Evolutionary conservation across 441 rosid genomes (phyloP).

Genomic region (Jatropha multifida): DNA sequence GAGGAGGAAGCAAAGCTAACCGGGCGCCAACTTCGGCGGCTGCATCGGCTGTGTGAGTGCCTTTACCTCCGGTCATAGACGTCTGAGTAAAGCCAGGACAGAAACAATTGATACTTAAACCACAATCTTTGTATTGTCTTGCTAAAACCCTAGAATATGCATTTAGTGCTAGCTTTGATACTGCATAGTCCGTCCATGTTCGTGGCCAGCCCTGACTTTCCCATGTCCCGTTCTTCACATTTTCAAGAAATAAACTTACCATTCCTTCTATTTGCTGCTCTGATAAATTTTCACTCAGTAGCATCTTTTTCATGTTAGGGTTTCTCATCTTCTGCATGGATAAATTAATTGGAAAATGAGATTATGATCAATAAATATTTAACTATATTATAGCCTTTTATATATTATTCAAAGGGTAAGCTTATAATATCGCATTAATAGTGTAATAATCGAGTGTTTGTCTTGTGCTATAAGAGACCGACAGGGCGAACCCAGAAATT

Average conservation of each 20-base stretch:
- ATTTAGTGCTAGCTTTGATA: constrained; percentile 82
- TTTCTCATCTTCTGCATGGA: constrained; percentile 64
- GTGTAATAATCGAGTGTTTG: too few species aligned
- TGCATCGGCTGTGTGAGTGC: constrained; percentile 62
- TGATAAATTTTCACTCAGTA: constrained; percentile 41
- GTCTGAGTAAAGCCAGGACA: constrained; percentile 92
- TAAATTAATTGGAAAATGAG: too few species aligned
- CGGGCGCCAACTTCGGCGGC: constrained; percentile 45
- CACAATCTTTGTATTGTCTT: constrained; percentile 26
- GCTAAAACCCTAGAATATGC: constrained; percentile 74
- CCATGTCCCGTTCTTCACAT: constrained; percentile 66
- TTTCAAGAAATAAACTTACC: constrained; percentile 41
- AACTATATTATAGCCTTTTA: too few species aligned
- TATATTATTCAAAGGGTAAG: too few species aligned
- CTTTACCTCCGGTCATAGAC: constrained; percentile 72
- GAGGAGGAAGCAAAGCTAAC: constrained; percentile 57
- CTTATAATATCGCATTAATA: too few species aligned
- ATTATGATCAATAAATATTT: too few species aligned
- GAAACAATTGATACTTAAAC: constrained; percentile 59
- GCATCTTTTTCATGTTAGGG: constrained; percentile 42
- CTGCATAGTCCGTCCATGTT: constrained; percentile 82
- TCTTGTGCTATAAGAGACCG: too few species aligned
- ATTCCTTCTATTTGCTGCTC: constrained; percentile 48
- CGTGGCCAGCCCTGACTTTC: constrained; percentile 73
- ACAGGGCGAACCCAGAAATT: too few species aligned